Evolutionary conservation across 768 basidiomycete genomes (phyloP).

Genomic region (Coprinopsis sp.): DNA sequence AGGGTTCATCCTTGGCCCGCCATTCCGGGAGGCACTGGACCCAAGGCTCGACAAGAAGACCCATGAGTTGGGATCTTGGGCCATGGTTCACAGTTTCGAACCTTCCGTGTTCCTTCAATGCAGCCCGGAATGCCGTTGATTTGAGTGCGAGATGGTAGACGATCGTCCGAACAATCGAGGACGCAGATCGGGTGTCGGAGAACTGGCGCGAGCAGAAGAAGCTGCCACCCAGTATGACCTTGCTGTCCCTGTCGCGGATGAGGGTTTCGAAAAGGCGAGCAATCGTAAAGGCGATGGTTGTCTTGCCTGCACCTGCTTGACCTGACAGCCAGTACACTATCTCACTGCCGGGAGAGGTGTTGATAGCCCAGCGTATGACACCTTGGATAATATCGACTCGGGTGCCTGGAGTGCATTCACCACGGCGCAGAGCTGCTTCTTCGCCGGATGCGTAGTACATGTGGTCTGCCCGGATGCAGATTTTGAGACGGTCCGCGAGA

Average conservation of each 20-base stretch:
- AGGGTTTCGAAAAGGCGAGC: slow-evolving; percentile 14
- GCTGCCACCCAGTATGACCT: slow-evolving; percentile 18
- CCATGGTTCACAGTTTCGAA: slow-evolving; percentile 9
- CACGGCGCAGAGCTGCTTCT: slow-evolving; percentile 11
- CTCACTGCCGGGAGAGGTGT: slow-evolving; percentile 12
- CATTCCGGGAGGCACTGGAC: no score
- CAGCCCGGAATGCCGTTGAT: slow-evolving; percentile 17
- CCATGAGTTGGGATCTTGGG: slow-evolving; percentile 13
- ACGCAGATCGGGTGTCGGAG: slow-evolving; percentile 13
- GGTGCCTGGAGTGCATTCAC: slow-evolving; percentile 22
- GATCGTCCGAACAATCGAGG: slow-evolving; percentile 19
- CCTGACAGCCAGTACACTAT: slow-evolving; percentile 18
- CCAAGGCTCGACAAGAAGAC: slow-evolving; percentile 13
- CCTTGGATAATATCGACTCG: slow-evolving; percentile 18
- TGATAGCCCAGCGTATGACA: slow-evolving; percentile 21
- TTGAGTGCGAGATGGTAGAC: slow-evolving; percentile 20
- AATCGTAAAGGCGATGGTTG: slow-evolving; percentile 24
- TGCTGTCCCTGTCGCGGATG: slow-evolving; percentile 3
- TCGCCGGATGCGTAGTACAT: slow-evolving; percentile 7
- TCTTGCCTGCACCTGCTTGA: slow-evolving; percentile 20
- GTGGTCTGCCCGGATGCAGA: slow-evolving; percentile 13
- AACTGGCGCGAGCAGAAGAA: slow-evolving; percentile 27
- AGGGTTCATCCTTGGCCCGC: slow-evolving; percentile 3
- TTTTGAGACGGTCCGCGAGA: slow-evolving; percentile 9
- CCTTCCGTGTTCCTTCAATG: slow-evolving; percentile 8